phyloP scores from a whole-genome alignment of 2,329 filamentous ascomycete genomes.

The Fusarium praegraminearum region DNA sequence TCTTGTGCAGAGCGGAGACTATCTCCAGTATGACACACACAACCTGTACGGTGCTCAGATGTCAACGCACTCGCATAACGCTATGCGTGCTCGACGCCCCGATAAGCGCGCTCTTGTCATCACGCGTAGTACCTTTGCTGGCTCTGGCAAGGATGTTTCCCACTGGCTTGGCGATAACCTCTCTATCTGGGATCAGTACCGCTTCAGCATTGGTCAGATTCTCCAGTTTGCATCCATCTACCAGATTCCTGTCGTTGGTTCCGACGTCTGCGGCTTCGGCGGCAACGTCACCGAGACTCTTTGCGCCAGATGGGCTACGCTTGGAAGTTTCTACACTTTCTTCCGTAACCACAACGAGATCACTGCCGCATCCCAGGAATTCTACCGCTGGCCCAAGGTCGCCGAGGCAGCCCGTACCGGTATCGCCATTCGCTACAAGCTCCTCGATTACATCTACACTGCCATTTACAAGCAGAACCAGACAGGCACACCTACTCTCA shows the following conservation, averaged over 20 bases:
- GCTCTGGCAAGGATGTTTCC: constrained; percentile 73
- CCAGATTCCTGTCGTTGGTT: constrained; percentile 75
- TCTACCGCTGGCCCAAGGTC: constrained; percentile 74
- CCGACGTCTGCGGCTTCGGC: constrained; percentile 83
- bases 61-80: constrained; percentile 71
- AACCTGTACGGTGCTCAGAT: constrained; percentile 84
- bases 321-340: constrained; percentile 76
- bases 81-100: constrained; percentile 76
- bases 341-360: constrained; percentile 73
- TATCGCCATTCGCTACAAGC: constrained; percentile 75
- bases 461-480: constrained; percentile 70
- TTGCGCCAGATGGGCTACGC: constrained; percentile 68
- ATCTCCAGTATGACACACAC: constrained; percentile 69
- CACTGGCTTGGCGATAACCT: constrained; percentile 66
- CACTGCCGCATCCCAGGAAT: constrained; percentile 65
- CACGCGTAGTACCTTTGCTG: constrained; percentile 80
- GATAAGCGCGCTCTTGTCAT: constrained; percentile 75
- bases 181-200: constrained; percentile 68
- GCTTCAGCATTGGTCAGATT: constrained; percentile 68
- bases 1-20: constrained; percentile 38
- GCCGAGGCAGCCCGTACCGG: constrained; percentile 72
- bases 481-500: constrained; percentile 73
- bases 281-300: constrained; percentile 59
- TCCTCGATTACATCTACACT: constrained; percentile 83
- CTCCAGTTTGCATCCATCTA: constrained; percentile 73